Evolutionary conservation across 495 filamentous ascomycete genomes (phyloP), one percentile per base, ranked within the genome.

Genomic region (Pyrenopolyporus hunteri): DNA sequence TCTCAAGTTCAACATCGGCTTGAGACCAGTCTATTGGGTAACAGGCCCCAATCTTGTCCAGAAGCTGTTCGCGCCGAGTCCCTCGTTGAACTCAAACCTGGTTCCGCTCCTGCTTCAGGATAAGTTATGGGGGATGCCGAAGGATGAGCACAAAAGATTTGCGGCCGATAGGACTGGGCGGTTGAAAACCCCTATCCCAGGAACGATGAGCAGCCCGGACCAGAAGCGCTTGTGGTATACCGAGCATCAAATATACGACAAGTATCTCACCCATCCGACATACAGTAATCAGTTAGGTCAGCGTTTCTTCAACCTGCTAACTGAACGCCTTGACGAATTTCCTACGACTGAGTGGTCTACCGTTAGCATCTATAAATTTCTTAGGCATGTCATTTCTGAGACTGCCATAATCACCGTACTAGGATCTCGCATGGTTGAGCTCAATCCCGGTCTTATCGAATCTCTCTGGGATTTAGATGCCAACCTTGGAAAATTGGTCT

Each of bases 381-480:
- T 39, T 6, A 39, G 14, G 6, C 19, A 39, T 5, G 6, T 17
- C 19, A 39, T 39, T 16, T 17, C 35, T 0, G 35, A 52, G 23
- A 28, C 33, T 6, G 62, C 69, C n/a, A 19, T 54, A 1, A 47
- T 29, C 0, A 33, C 71, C 4, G 8, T 74, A 16, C 10, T 57
- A 17, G 69, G 71, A 4, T 20, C 58, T 4, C 22, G 33, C 2
- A 58, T 67, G 10, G 14, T 74, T 3, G 52, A 56, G n/a, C 44
- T 61, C 6, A 62, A 58, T 47, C 69, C 70, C 1, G 42, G 31
- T 9, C 35, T 72, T 2, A 32, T 71, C 0, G 49, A 67, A 17
- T 45, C 35, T 39, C 70, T 26, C 19, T 70, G 73, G 71, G 33
- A 59, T 0, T 70, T 57, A 14, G 66, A 70, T 26, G 29, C 32